Evolutionary conservation across 352 stramenopile species (phyloP).

Genomic region (Phytophthora pinifolia): DNA sequence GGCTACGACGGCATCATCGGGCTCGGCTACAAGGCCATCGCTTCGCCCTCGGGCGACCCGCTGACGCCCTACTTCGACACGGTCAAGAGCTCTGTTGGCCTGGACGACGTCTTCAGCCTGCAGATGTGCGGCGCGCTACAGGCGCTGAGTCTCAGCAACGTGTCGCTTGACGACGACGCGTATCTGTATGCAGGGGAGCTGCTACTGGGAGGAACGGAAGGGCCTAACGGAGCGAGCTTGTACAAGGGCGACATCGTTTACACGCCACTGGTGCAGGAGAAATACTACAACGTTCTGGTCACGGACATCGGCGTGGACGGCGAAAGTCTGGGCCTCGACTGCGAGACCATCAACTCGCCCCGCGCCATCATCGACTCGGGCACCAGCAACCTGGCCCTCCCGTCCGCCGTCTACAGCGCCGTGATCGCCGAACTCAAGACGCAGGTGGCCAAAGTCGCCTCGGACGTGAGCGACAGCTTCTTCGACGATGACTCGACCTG

Average conservation of each 20-base stretch:
- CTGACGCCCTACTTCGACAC: constrained; percentile 70
- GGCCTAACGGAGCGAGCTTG: constrained; percentile 49
- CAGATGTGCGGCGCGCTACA: constrained; percentile 83
- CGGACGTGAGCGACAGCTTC: constrained; percentile 50
- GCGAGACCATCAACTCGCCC: constrained; percentile 71
- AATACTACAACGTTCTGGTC: constrained; percentile 80
- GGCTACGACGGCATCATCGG: constrained; percentile 81
- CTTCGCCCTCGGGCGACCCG: constrained; percentile 44
- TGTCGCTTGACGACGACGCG: constrained; percentile 32
- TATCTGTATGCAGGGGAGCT: constrained; percentile 62
- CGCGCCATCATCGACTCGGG: constrained; percentile 76
- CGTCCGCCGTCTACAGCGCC: constrained; percentile 59
- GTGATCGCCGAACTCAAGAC: constrained; percentile 56
- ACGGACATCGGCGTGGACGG: constrained; percentile 61
- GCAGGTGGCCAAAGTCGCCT: constrained; percentile 49
- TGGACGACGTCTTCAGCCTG: constrained; percentile 68
- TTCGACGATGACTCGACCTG: constrained; percentile 74
- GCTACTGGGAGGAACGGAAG: constrained; percentile 55
- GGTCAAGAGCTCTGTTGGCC: constrained; percentile 27
- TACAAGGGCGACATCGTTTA: constrained; percentile 67
- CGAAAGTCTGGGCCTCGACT: constrained; percentile 49
- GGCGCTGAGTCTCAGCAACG: constrained; percentile 42
- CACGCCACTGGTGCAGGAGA: constrained; percentile 71
- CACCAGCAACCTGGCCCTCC: constrained; percentile 81
- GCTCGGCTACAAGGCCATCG: constrained; percentile 61